Evolutionary conservation across 257 asterid species (phyloP).

Genomic region (Orobanche coerulescens): DNA sequence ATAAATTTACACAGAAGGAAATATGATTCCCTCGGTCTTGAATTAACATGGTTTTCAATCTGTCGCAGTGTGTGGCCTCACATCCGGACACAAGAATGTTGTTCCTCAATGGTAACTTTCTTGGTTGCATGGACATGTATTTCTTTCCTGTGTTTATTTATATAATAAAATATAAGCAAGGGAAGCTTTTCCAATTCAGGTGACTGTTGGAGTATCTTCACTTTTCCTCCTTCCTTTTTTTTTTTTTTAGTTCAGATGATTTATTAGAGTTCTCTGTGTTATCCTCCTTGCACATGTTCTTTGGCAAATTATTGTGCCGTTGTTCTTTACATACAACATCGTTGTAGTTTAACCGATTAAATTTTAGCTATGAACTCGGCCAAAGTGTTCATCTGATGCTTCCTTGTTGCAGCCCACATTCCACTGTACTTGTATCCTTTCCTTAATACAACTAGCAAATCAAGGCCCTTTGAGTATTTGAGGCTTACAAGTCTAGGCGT

Average conservation of each 20-base stretch:
- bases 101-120: slow-evolving; percentile 75
- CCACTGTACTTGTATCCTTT: slow-evolving; percentile 87
- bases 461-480: slow-evolving; percentile 89
- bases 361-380: slow-evolving; percentile 7
- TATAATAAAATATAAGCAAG: background rate
- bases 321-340: background rate
- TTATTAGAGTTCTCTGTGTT: background rate
- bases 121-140: slow-evolving; percentile 6
- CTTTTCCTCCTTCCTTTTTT: background rate
- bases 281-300: background rate
- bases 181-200: slow-evolving; percentile 10
- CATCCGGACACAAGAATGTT: slow-evolving; percentile 86
- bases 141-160: background rate
- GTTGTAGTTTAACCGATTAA: background rate
- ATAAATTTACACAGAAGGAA: background rate
- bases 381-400: slow-evolving; percentile 16
- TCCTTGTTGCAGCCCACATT: slow-evolving; percentile 67
- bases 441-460: slow-evolving; percentile 84
- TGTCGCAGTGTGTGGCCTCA: slow-evolving; percentile 92
- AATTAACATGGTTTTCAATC: slow-evolving; percentile 20
- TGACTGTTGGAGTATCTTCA: slow-evolving; percentile 12
- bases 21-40: background rate
- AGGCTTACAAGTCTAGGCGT: slow-evolving; percentile 96
- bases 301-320: background rate
- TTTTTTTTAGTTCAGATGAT: background rate